Percentiles rank a stretch among this genome's conserved stretches.
Conservation (phyloP, 1,284 basidiomycete genomes). For the Puccinia novopanici region DNA sequence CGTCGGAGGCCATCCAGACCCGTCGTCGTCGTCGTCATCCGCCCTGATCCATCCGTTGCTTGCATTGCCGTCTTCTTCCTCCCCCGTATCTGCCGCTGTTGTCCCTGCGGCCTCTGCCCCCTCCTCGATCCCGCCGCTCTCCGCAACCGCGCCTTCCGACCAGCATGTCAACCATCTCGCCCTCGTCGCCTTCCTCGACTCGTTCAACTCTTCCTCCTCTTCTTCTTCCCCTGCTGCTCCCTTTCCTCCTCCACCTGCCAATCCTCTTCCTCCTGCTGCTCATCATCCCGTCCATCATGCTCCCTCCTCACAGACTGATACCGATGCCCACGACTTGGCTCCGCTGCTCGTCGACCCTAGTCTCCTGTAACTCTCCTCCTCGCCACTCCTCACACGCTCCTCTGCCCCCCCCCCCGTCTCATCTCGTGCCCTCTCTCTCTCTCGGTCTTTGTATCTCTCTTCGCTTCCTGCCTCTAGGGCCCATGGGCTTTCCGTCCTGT, state of each 20-base stretch:
- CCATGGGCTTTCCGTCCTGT: no score
- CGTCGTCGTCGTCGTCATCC: neutral
- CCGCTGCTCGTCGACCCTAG: no score
- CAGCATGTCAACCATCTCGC: neutral
- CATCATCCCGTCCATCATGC: no score
- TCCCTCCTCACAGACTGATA: no score
- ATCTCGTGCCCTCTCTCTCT: no score
- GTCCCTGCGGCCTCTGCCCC: neutral
- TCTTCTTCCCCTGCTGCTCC: no score
- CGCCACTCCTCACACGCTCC: no score
- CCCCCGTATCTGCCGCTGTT: neutral
- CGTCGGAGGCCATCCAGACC: neutral
- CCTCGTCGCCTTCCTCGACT: neutral
- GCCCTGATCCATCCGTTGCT: neutral
- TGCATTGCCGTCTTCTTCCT: neutral
- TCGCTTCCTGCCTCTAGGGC: no score
- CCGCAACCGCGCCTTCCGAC: neutral
- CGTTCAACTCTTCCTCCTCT: neutral
- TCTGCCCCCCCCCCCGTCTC: no score
- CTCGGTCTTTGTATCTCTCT: no score
- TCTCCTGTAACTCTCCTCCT: no score
- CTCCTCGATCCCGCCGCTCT: neutral
- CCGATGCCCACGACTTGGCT: no score
- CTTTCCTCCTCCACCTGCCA: neutral
- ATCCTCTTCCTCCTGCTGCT: neutral